These are phyloP conservation scores for Aphanomyces cochlioides DNA, from an alignment of 352 stramenopile genomes.

Conservation along the genomic window DNA sequence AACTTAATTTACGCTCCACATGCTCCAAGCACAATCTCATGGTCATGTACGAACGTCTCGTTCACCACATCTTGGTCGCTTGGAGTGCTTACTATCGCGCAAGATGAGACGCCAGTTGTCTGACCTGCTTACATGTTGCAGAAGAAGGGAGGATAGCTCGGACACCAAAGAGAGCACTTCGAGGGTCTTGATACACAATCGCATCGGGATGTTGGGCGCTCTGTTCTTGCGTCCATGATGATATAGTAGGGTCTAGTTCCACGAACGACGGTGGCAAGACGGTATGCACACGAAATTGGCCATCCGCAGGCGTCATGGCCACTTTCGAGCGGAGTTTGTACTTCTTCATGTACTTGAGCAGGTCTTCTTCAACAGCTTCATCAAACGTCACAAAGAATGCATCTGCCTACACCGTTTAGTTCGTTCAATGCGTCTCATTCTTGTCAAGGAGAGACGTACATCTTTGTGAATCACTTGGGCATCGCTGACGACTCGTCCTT, in stretches of 20 bases:
- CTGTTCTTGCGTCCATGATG: slow-evolving; percentile 2
- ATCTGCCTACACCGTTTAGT: slow-evolving; percentile 39
- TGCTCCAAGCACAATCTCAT: slow-evolving; percentile 59
- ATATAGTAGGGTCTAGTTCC: background rate
- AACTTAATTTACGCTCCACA: slow-evolving; percentile 54
- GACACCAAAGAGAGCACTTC: slow-evolving; percentile 58
- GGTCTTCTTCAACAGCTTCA: slow-evolving; percentile 45
- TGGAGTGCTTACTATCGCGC: slow-evolving; percentile 15
- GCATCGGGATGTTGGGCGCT: slow-evolving; percentile 28
- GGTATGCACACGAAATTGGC: slow-evolving; percentile 45
- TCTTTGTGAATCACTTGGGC: slow-evolving; percentile 66
- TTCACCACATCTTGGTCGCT: background rate
- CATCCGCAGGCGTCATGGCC: slow-evolving; percentile 62
- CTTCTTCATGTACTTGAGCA: slow-evolving; percentile 82
- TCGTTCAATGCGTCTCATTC: background rate
- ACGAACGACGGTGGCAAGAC: slow-evolving; percentile 42
- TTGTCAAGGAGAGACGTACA: slow-evolving; percentile 30
- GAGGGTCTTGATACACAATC: slow-evolving; percentile 58
- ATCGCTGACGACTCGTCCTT: slow-evolving; percentile 71
- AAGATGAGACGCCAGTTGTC: too few species aligned
- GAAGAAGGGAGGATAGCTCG: slow-evolving; percentile 47
- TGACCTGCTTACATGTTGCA: too few species aligned
- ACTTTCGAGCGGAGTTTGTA: slow-evolving; percentile 87
- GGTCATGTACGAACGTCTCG: slow-evolving; percentile 48
- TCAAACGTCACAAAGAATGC: slow-evolving; percentile 75